Conservation (phyloP, 2,329 filamentous ascomycete species). For the Didymella glomerata region DNA sequence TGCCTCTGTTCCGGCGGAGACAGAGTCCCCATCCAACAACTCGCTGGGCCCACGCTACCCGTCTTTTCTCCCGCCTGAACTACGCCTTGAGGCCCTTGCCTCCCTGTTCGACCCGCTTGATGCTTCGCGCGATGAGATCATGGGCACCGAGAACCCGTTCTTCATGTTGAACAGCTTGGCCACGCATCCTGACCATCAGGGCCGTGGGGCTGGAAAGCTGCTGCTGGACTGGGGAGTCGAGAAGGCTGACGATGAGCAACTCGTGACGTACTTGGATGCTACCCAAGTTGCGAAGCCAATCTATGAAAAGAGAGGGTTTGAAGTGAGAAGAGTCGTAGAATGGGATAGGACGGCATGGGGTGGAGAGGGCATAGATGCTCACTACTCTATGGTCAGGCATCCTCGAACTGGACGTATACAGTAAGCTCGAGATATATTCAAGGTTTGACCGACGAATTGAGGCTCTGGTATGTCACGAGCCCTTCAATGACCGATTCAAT, state of each 20-base stretch:
- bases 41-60: conserved; percentile 50
- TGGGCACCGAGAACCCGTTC: conserved; percentile 33
- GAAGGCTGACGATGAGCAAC: conserved; percentile 51
- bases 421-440: not conserved
- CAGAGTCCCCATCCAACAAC: not conserved
- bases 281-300: conserved; percentile 49
- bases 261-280: conserved; percentile 53
- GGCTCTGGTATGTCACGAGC: not conserved
- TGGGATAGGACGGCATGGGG: conserved; percentile 43
- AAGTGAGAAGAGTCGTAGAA: conserved; percentile 26
- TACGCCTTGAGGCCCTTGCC: conserved; percentile 36
- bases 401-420: not conserved
- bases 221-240: conserved; percentile 52
- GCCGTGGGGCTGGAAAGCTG: conserved; percentile 51
- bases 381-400: conserved; percentile 40
- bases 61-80: conserved; percentile 79
- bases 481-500: not conserved
- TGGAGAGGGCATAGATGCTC: conserved; percentile 41
- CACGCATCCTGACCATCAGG: conserved; percentile 52
- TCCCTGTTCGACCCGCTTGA: conserved; percentile 40
- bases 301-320: conserved; percentile 50
- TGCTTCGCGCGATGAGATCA: conserved; percentile 35
- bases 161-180: conserved; percentile 43
- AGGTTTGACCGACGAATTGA: not conserved
- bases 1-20: conserved; percentile 8